Conservation (phyloP, 306 rosid genomes). For the Prunus persica region DNA sequence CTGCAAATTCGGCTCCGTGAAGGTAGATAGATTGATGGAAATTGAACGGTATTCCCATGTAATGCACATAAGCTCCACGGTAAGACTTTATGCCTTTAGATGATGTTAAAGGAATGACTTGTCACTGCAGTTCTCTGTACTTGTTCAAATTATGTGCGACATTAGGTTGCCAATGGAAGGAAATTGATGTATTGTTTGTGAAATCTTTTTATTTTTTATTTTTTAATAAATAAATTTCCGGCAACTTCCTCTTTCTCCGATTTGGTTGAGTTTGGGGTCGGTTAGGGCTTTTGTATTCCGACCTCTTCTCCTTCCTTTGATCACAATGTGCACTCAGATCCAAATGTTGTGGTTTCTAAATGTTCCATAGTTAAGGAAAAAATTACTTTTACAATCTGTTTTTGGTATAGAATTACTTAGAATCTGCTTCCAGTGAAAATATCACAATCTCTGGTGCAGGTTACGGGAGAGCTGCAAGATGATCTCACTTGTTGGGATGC, state of each 20-base stretch:
- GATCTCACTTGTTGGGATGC: conserved; percentile 71
- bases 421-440: background rate
- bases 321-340: too few species aligned
- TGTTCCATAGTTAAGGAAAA: background rate
- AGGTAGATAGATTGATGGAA: conserved; percentile 76
- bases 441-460: conserved; percentile 36
- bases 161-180: too few species aligned
- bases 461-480: conserved; percentile 73
- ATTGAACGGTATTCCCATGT: conserved; percentile 83
- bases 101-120: too few species aligned
- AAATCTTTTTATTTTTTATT: too few species aligned
- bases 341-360: background rate
- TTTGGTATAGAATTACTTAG: background rate
- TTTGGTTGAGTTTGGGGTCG: background rate
- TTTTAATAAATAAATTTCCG: too few species aligned
- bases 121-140: too few species aligned
- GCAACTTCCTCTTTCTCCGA: background rate
- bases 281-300: background rate
- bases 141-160: too few species aligned
- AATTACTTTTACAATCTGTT: too few species aligned
- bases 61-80: conserved; percentile 97
- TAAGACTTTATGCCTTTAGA: conserved; percentile 19
- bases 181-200: too few species aligned
- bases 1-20: conserved; percentile 61
- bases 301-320: background rate